Conservation (phyloP, 2,329 filamentous ascomycete genomes). For the Fusarium poae region DNA sequence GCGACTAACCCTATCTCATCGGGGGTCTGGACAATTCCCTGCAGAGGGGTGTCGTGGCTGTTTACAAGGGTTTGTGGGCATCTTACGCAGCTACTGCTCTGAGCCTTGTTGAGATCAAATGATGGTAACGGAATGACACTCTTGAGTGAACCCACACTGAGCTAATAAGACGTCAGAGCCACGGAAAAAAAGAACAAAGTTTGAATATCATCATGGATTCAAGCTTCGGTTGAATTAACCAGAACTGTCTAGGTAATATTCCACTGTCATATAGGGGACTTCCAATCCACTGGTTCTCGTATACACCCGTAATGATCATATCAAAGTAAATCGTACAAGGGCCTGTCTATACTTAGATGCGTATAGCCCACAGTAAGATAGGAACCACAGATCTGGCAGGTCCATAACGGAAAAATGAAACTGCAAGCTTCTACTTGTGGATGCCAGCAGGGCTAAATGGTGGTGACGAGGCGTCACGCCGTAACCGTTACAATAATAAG, state of each 20-base stretch:
- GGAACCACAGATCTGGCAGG: slow-evolving; percentile 20
- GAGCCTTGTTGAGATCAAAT: slow-evolving; percentile 19
- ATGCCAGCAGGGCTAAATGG: slow-evolving; percentile 16
- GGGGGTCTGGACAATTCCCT: slow-evolving; percentile 7
- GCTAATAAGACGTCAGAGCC: slow-evolving; percentile 16
- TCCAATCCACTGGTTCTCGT: slow-evolving; percentile 41
- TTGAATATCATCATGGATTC: slow-evolving; percentile 28
- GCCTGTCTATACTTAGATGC: slow-evolving; percentile 34
- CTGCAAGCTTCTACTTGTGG: slow-evolving; percentile 19
- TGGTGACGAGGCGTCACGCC: slow-evolving; percentile 26
- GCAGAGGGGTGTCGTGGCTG: slow-evolving; percentile 11
- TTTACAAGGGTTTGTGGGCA: slow-evolving; percentile 29
- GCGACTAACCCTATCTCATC: slow-evolving; percentile 36
- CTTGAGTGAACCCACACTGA: background rate
- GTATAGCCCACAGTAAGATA: slow-evolving; percentile 15
- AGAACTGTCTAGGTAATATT: slow-evolving; percentile 38
- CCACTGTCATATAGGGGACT: slow-evolving; percentile 39
- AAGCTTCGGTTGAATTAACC: slow-evolving; percentile 25
- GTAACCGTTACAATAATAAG: slow-evolving; percentile 35
- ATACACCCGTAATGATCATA: slow-evolving; percentile 40
- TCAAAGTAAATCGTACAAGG: slow-evolving; percentile 35
- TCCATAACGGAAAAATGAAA: slow-evolving; percentile 16
- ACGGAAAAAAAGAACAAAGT: background rate
- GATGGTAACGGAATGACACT: background rate
- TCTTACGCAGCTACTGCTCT: slow-evolving; percentile 19